Evolutionary conservation across 176 grass and related monocot genomes (phyloP), one percentile per base, ranked within the genome.

Genomic region (Bolboschoenus planiculmis): DNA sequence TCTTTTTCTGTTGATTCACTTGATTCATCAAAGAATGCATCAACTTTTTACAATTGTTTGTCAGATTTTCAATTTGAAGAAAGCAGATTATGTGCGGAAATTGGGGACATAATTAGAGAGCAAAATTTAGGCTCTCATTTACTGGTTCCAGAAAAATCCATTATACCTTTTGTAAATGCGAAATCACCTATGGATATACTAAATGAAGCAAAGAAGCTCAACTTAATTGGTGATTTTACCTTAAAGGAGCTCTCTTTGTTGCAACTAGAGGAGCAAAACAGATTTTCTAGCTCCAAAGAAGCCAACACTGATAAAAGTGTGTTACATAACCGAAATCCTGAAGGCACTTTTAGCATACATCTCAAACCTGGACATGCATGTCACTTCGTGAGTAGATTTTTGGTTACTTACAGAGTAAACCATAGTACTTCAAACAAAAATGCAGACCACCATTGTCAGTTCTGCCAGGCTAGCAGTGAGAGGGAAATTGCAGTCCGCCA

Each of bases 321-420:
- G 20, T 67, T 44, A 35, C 48, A 87, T 29, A 66, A 89, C 60
- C 84, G 64, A 56, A 68, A 26, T 35, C 73, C 56, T 78, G 37
- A 75, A 72, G 70, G 67, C 64, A 16, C 60, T 64, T 68, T 84
- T 70, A 83, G 88, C 44, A n/a, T 89, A 16, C 63, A 6, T 21
- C 30, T 97, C 44, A 84, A 73, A 88, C 88, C 78, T 87, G 87
- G 88, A 57, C 87, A 97, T 81, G 87, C 90, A 76, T 94, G 87
- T 68, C 84, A 94, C 30, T 94, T 97, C 81, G 87, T 90, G 90
- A 83, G 77, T 83, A 92, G 86, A 79, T 97, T 97, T 85, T 82
- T 94, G 70, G 83, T 97, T 83, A 93, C 84, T 78, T 97, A 89
- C 90, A 85, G 81, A 85, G 40, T 78, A 65, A 78, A 86, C 87